Evolutionary conservation across 2,329 filamentous ascomycete species (phyloP).

Genomic region (Colletotrichum aenigma): DNA sequence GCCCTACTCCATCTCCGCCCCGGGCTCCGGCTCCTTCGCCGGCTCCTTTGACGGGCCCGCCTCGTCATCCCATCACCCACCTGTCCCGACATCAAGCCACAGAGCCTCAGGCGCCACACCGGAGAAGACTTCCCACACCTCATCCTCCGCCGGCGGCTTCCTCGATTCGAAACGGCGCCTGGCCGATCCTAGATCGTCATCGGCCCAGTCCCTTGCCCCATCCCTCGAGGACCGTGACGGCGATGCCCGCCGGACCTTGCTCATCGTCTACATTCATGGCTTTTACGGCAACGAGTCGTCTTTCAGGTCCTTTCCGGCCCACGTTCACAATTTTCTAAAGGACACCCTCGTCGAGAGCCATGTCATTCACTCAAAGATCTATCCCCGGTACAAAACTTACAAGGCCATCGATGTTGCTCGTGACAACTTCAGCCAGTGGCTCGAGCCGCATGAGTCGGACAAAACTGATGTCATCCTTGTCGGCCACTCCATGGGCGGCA

Average conservation of each 20-base stretch:
- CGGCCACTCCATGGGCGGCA: slow-evolving; percentile 89
- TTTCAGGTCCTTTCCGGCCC: slow-evolving; percentile 86
- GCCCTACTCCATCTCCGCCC: slow-evolving; percentile 15
- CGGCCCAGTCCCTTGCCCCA: slow-evolving; percentile 39
- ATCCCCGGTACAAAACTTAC: slow-evolving; percentile 80
- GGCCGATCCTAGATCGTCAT: slow-evolving; percentile 53
- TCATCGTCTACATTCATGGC: slow-evolving; percentile 86
- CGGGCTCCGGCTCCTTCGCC: slow-evolving; percentile 8
- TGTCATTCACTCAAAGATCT: slow-evolving; percentile 85
- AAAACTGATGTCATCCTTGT: slow-evolving; percentile 81
- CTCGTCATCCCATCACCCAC: slow-evolving; percentile 10
- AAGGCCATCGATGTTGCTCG: slow-evolving; percentile 74
- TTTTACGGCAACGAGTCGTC: slow-evolving; percentile 90
- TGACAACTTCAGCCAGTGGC: slow-evolving; percentile 84
- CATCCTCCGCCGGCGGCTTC: neutral
- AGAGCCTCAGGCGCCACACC: neutral
- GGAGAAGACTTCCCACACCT: neutral
- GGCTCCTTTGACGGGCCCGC: neutral
- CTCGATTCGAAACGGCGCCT: slow-evolving; percentile 23
- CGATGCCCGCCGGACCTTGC: slow-evolving; percentile 57
- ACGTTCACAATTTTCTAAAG: slow-evolving; percentile 78
- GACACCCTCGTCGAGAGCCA: slow-evolving; percentile 73
- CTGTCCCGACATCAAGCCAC: neutral
- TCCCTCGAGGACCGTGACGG: slow-evolving; percentile 22
- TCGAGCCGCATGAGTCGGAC: slow-evolving; percentile 75